These are phyloP conservation scores for Cadophora gregata DNA, from an alignment of 2,329 filamentous ascomycete genomes.

Conservation along the genomic window DNA sequence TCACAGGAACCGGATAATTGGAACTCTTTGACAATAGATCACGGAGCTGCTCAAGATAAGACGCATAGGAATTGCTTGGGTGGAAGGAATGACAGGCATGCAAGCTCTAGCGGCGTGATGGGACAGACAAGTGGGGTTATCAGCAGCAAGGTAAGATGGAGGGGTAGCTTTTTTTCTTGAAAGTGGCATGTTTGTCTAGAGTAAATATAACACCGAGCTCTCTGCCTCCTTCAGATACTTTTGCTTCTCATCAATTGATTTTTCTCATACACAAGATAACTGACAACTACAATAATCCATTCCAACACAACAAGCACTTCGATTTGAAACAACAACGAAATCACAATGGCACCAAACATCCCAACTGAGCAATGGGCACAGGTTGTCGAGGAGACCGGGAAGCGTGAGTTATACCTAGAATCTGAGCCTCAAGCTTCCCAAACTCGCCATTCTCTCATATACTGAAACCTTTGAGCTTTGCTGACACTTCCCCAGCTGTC, in stretches of 20 bases:
- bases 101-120: slow-evolving; percentile 27
- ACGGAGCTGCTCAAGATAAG: slow-evolving; percentile 17
- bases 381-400: slow-evolving; percentile 82
- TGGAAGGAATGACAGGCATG: slow-evolving; percentile 13
- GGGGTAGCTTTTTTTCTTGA: slow-evolving; percentile 21
- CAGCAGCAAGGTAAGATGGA: slow-evolving; percentile 16
- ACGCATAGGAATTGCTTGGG: slow-evolving; percentile 16
- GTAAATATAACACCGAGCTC: slow-evolving; percentile 26
- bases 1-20: slow-evolving; percentile 20
- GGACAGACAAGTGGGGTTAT: slow-evolving; percentile 28
- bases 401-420: slow-evolving; percentile 55
- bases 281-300: not conserved
- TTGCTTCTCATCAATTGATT: slow-evolving; percentile 23
- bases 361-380: slow-evolving; percentile 90
- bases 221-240: slow-evolving; percentile 4
- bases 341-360: slow-evolving; percentile 52
- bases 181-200: slow-evolving; percentile 30
- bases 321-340: slow-evolving; percentile 21
- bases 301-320: slow-evolving; percentile 14
- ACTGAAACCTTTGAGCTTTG: not conserved
- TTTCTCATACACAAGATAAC: slow-evolving; percentile 11
- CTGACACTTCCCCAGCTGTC: slow-evolving; percentile 53
- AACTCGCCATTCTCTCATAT: not conserved
- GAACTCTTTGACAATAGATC: slow-evolving; percentile 6
- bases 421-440: no score